Evolutionary conservation across 2,329 filamentous ascomycete genomes (phyloP).

Genomic region (Remersonia thermophila): DNA sequence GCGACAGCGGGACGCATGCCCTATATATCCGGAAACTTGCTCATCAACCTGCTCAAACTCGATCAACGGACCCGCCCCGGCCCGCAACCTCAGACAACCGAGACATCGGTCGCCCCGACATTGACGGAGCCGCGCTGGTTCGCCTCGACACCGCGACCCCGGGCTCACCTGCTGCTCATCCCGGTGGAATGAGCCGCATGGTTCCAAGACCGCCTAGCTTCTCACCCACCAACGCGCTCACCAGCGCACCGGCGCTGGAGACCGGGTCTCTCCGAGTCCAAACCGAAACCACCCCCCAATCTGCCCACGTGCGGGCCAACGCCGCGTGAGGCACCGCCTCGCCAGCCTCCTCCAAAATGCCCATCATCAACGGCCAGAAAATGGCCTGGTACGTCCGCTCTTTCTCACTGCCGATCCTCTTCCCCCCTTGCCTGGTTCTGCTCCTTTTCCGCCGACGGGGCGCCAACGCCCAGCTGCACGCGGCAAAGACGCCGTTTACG

Average conservation of each 20-base stretch:
- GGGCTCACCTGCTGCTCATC: neutral
- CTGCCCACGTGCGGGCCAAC: slow-evolving; percentile 1
- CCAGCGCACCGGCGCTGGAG: neutral
- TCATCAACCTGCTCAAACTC: slow-evolving; percentile 4
- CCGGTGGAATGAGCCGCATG: slow-evolving; percentile 4
- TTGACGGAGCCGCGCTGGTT: neutral
- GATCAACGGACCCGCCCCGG: slow-evolving; percentile 1
- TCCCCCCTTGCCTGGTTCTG: neutral
- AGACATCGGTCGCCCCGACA: too few relatives aligned
- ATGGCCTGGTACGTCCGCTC: slow-evolving; percentile 54
- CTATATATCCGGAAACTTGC: slow-evolving; percentile 4
- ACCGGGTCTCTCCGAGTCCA: neutral
- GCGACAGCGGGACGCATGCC: slow-evolving; percentile 6
- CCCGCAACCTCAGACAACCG: neutral
- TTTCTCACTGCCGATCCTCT: slow-evolving; percentile 1
- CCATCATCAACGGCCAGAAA: slow-evolving; percentile 56
- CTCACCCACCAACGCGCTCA: neutral
- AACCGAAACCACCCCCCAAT: neutral
- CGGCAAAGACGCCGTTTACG: too few relatives aligned
- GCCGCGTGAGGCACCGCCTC: slow-evolving; percentile 1
- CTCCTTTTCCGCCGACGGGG: neutral
- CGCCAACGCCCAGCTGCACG: too few relatives aligned
- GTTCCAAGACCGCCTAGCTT: neutral
- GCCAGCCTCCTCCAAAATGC: slow-evolving; percentile 36
- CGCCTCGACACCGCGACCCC: slow-evolving; percentile 4